Percentiles rank a stretch among this genome's conserved stretches.
These are phyloP conservation scores for Ustilago tritici DNA, from an alignment of 1,284 basidiomycete genomes.

Conservation along the genomic window DNA sequence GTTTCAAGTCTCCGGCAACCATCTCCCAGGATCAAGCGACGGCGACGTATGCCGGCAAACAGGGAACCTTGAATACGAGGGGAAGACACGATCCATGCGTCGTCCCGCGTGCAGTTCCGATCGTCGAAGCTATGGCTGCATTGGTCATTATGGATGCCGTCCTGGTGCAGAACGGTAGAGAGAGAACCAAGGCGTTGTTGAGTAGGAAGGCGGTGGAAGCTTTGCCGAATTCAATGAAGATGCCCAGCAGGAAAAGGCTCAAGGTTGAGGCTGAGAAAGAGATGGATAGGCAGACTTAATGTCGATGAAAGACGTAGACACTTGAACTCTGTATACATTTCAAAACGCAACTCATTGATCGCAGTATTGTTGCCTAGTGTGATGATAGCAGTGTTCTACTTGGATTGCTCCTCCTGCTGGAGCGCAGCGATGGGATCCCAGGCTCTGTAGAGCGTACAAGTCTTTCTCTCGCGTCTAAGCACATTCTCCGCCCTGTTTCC, in stretches of 20 bases:
- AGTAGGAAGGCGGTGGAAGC: slow-evolving; percentile 38
- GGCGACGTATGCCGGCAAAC: slow-evolving; percentile 89
- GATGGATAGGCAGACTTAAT: neutral
- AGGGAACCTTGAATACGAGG: slow-evolving; percentile 86
- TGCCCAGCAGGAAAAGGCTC: slow-evolving; percentile 38
- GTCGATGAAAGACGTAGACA: neutral
- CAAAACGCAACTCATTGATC: no score
- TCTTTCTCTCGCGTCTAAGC: slow-evolving; percentile 49
- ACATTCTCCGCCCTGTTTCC: slow-evolving; percentile 24
- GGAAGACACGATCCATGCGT: slow-evolving; percentile 98
- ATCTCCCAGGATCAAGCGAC: slow-evolving; percentile 93
- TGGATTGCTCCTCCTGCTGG: neutral
- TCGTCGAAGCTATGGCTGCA: slow-evolving; percentile 97
- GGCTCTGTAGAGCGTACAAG: slow-evolving; percentile 51
- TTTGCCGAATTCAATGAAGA: slow-evolving; percentile 64
- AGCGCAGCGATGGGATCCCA: slow-evolving; percentile 56
- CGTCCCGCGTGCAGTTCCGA: slow-evolving; percentile 93
- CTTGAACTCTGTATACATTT: no score
- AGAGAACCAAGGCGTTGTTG: slow-evolving; percentile 37
- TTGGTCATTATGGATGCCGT: slow-evolving; percentile 88
- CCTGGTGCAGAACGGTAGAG: slow-evolving; percentile 61
- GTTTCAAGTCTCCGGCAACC: slow-evolving; percentile 98
- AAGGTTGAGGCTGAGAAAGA: slow-evolving; percentile 9
- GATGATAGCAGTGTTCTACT: no score
- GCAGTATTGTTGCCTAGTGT: no score